These are phyloP conservation scores for Amylocystis lapponica DNA, from an alignment of 768 basidiomycete species.

Conservation along the genomic window DNA sequence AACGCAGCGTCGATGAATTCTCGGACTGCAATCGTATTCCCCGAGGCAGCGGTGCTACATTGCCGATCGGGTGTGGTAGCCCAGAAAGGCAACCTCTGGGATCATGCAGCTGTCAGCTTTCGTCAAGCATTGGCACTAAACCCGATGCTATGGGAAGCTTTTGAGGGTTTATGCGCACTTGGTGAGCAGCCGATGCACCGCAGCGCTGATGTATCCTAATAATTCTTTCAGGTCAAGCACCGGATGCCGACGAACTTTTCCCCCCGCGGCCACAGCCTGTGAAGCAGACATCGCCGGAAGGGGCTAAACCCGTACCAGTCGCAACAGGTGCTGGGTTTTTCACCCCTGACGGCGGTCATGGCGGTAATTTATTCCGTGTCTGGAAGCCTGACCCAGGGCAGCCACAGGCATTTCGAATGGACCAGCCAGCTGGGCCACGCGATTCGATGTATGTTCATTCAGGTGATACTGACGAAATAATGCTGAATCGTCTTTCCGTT, in stretches of 20 bases:
- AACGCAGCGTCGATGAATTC: slow-evolving; percentile 48
- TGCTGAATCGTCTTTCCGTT: slow-evolving; percentile 10
- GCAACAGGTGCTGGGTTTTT: slow-evolving; percentile 71
- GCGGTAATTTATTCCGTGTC: slow-evolving; percentile 49
- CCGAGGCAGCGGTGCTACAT: slow-evolving; percentile 67
- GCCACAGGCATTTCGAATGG: slow-evolving; percentile 55
- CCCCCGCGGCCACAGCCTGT: slow-evolving; percentile 56
- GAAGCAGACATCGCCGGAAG: slow-evolving; percentile 43
- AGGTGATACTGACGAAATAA: not conserved
- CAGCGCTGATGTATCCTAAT: slow-evolving; percentile 3
- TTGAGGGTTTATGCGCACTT: slow-evolving; percentile 77
- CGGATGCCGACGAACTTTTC: slow-evolving; percentile 68
- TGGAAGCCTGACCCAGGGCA: slow-evolving; percentile 50
- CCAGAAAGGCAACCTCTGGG: slow-evolving; percentile 70
- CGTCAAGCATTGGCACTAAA: slow-evolving; percentile 64
- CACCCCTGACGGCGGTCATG: slow-evolving; percentile 59
- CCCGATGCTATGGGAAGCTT: slow-evolving; percentile 89
- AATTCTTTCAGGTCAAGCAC: slow-evolving; percentile 48
- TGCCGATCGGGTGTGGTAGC: slow-evolving; percentile 77
- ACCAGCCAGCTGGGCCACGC: slow-evolving; percentile 41
- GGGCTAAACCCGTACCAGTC: slow-evolving; percentile 44
- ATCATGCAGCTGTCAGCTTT: slow-evolving; percentile 68
- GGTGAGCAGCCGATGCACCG: slow-evolving; percentile 41
- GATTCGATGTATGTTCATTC: slow-evolving; percentile 53
- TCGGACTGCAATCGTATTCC: slow-evolving; percentile 51